Percentiles rank a stretch among this genome's conserved stretches.
Evolutionary conservation across 768 basidiomycete species (phyloP).

Genomic region (Floccularia luteovirens): DNA sequence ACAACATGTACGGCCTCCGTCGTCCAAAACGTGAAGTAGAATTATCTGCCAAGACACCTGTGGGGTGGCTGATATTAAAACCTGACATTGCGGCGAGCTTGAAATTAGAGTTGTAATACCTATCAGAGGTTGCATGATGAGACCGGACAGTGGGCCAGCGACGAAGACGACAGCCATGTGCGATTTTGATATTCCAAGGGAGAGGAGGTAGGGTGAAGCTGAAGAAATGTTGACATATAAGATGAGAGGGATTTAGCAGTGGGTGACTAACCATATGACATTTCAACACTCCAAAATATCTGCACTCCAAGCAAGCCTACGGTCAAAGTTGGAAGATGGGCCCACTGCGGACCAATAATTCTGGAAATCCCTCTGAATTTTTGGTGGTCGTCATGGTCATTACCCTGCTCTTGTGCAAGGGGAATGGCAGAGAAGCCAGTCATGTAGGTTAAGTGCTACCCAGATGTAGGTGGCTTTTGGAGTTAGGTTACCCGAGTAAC

Average conservation of each 20-base stretch:
- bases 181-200: conserved; percentile 81
- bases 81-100: conserved; percentile 13
- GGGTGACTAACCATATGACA: conserved; percentile 66
- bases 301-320: conserved; percentile 79
- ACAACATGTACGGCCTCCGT: conserved; percentile 79
- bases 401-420: conserved; percentile 32
- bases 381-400: conserved; percentile 18
- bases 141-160: conserved; percentile 85
- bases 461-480: too few species aligned
- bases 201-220: conserved; percentile 84
- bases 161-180: conserved; percentile 88
- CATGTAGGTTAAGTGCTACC: conserved; percentile 21
- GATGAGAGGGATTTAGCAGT: conserved; percentile 3
- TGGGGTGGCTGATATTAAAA: too few species aligned
- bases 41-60: conserved; percentile 69
- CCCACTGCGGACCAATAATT: conserved; percentile 63
- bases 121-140: conserved; percentile 88
- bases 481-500: background rate
- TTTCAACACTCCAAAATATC: conserved; percentile 91
- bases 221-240: background rate
- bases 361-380: conserved; percentile 45
- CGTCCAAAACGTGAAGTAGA: conserved; percentile 81
- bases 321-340: conserved; percentile 63
- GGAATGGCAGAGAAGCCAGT: conserved; percentile 44
- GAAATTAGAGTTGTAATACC: conserved; percentile 27